Percentiles rank a stretch among this genome's conserved stretches.
Conservation (phyloP, 2,329 filamentous ascomycete genomes). For the Aspergillus costaricaensis region DNA sequence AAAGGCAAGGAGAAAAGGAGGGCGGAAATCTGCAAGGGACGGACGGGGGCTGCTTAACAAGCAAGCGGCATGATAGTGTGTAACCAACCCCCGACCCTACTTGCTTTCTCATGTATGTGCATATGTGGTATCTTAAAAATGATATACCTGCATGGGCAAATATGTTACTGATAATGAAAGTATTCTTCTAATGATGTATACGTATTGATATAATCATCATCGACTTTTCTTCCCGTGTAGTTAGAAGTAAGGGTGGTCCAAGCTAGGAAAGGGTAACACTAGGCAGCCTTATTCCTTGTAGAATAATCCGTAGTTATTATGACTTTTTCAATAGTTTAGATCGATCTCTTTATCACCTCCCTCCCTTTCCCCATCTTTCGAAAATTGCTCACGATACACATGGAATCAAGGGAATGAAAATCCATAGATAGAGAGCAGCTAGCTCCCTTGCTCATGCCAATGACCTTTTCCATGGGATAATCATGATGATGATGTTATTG, state of each 20-base stretch:
- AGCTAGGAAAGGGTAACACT: neutral
- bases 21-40: neutral
- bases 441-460: constrained; percentile 5
- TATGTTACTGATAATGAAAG: neutral
- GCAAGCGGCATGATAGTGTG: neutral
- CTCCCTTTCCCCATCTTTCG: too few relatives aligned
- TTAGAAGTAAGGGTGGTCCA: neutral
- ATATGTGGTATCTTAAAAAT: neutral
- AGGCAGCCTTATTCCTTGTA: neutral
- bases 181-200: too few relatives aligned
- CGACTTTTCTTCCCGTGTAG: neutral
- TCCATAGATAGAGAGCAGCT: neutral
- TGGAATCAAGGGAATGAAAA: neutral
- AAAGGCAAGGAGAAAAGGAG: neutral
- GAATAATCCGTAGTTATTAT: neutral
- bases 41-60: neutral
- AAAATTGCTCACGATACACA: neutral
- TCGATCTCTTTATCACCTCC: too few relatives aligned
- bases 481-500: too few relatives aligned
- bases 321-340: too few relatives aligned
- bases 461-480: neutral
- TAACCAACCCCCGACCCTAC: neutral
- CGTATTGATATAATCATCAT: too few relatives aligned
- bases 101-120: neutral
- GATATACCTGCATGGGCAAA: neutral